These are phyloP conservation scores for Rossbeevera mucosa DNA, from an alignment of 768 basidiomycete species.

Conservation along the genomic window DNA sequence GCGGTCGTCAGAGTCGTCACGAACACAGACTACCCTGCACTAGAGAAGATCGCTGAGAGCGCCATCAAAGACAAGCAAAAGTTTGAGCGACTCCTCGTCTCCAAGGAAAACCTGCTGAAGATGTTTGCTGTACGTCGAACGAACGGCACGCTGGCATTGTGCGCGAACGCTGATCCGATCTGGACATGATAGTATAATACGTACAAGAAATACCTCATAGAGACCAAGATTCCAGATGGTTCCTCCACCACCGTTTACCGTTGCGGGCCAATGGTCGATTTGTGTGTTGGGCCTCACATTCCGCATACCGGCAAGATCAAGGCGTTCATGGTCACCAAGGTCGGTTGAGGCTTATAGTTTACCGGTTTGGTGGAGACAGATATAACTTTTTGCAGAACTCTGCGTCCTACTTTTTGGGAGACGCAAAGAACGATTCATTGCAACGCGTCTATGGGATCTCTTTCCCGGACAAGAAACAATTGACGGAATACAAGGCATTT, in stretches of 20 bases:
- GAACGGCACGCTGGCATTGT: not conserved
- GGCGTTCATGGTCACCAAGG: constrained; percentile 95
- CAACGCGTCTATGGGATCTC: constrained; percentile 98
- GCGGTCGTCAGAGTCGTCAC: constrained; percentile 56
- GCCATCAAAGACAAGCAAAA: constrained; percentile 96
- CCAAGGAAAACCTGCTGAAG: constrained; percentile 91
- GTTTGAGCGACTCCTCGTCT: constrained; percentile 89
- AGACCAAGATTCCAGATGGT: constrained; percentile 93
- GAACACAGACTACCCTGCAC: constrained; percentile 76
- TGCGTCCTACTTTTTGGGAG: constrained; percentile 96
- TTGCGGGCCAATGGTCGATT: constrained; percentile 97
- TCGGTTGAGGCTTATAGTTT: constrained; percentile 20
- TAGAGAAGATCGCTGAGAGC: constrained; percentile 84
- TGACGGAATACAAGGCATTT: constrained; percentile 92
- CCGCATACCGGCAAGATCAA: constrained; percentile 98
- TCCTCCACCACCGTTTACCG: constrained; percentile 97
- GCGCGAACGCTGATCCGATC: constrained; percentile 1
- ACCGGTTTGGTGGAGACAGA: not conserved
- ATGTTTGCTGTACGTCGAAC: constrained; percentile 82
- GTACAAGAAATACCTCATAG: constrained; percentile 94
- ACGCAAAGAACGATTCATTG: constrained; percentile 86
- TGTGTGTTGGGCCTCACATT: constrained; percentile 96
- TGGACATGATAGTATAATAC: constrained; percentile 81
- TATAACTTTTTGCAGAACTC: constrained; percentile 61
- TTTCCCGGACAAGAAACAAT: constrained; percentile 96